Evolutionary conservation across 2,329 filamentous ascomycete genomes (phyloP).

Genomic region (Fusarium heterosporum): DNA sequence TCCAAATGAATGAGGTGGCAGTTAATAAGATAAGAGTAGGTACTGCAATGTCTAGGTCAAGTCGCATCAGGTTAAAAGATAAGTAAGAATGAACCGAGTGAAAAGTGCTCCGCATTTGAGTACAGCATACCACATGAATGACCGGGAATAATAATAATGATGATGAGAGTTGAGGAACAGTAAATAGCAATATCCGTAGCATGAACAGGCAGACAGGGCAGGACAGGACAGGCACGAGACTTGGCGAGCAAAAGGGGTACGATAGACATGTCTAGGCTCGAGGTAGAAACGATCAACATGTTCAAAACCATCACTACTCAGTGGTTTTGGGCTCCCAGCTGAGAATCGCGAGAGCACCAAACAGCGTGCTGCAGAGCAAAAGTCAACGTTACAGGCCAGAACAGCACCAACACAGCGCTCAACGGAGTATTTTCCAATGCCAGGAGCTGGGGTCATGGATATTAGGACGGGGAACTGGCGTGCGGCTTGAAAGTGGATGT

Average conservation of each 20-base stretch:
- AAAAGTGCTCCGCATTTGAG: constrained; percentile 27
- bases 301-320: background rate
- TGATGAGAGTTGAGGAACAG: background rate
- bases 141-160: background rate
- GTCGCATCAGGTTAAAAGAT: background rate
- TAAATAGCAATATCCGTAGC: too few relatives aligned
- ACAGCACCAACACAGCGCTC: background rate
- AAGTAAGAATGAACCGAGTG: constrained; percentile 7
- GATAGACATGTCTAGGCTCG: constrained; percentile 26
- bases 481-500: constrained; percentile 33
- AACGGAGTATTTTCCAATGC: background rate
- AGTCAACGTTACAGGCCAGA: background rate
- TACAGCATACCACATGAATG: background rate
- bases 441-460: constrained; percentile 24
- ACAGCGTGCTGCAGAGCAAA: background rate
- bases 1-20: constrained; percentile 22
- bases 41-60: background rate
- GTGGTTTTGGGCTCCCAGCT: constrained; percentile 7
- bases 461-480: constrained; percentile 40
- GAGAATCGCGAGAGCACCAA: background rate
- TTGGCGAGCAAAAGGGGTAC: constrained; percentile 17
- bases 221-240: background rate
- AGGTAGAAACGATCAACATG: constrained; percentile 35
- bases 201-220: too few relatives aligned
- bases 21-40: background rate